A percentile compares a stretch with the other conserved stretches of the same genome.
These are phyloP conservation scores for Inosperma sp. DNA, from an alignment of 768 basidiomycete genomes.

Conservation along the genomic window DNA sequence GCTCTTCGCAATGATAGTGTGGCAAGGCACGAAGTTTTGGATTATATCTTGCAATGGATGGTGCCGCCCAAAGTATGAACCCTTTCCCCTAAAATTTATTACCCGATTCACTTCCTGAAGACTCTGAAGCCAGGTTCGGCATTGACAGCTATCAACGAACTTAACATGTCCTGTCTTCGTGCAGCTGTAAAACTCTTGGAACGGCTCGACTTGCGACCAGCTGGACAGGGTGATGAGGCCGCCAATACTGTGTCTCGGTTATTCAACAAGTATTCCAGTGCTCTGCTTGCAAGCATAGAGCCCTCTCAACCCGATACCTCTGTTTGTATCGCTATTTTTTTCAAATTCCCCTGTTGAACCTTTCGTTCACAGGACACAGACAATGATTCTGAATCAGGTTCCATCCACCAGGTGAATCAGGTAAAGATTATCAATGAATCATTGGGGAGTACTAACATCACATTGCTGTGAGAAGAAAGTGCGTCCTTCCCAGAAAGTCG, in stretches of 20 bases:
- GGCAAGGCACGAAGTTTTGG: slow-evolving; percentile 66
- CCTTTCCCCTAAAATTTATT: not conserved
- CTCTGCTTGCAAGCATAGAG: slow-evolving; percentile 60
- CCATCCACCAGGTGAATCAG: slow-evolving; percentile 45
- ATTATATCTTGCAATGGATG: slow-evolving; percentile 79
- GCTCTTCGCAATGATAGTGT: slow-evolving; percentile 62
- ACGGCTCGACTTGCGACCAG: slow-evolving; percentile 54
- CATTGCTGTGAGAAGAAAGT: slow-evolving; percentile 32
- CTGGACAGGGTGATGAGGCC: slow-evolving; percentile 38
- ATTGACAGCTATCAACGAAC: slow-evolving; percentile 46
- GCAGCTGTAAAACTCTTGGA: slow-evolving; percentile 74
- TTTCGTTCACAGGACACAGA: slow-evolving; percentile 40
- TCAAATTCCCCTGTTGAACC: slow-evolving; percentile 2
- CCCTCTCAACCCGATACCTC: slow-evolving; percentile 42
- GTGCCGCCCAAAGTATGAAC: slow-evolving; percentile 42
- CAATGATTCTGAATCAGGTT: slow-evolving; percentile 45
- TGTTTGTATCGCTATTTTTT: slow-evolving; percentile 30
- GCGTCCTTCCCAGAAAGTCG: slow-evolving; percentile 45
- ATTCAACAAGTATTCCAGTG: slow-evolving; percentile 72
- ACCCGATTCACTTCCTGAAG: no score
- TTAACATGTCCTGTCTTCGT: slow-evolving; percentile 71
- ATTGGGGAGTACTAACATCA: not conserved
- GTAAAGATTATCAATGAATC: not conserved
- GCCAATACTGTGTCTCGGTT: slow-evolving; percentile 61
- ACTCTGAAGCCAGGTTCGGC: not conserved